Evolutionary conservation across 441 rosid genomes (phyloP), one percentile per base, ranked within the genome.

Genomic region (Populus hybrid): DNA sequence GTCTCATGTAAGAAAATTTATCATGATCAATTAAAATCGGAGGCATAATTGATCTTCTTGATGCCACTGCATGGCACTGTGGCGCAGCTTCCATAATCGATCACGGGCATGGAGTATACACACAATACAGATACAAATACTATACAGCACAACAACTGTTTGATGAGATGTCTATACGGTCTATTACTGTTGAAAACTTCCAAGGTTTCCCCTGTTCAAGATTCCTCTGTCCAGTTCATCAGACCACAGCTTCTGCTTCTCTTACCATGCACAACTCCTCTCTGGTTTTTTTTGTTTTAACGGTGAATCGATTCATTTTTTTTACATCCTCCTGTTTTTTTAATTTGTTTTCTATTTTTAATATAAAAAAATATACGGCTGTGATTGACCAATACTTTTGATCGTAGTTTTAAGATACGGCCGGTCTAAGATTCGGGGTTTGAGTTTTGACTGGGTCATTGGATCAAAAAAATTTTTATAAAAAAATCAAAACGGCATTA

Each of bases 11-110:
- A 26, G 28, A 26, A 26, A 26, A 26, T 26, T 26, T 26, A 26
- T 26, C 28, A 26, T 26, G 28, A 26, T 26, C 28, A 26, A 26
- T 26, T 26, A 26, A 26, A 1, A 26, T 30, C 32, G 32, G 32
- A 30, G 32, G 32, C 32, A 35, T 5, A 53, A 18, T 18, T 18
- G 61, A 16, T 53, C 61, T 53, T 5, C 61, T 53, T 18, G n/a
- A 53, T 53, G n/a, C 61, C 61, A 32, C 20, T 70, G 72, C 72
- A 70, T 70, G 72, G 57, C 26, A 70, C 72, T 70, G 72, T 53
- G 61, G 59, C 59, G 61, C 61, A 16, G n/a, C 61, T 30, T 30
- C 4, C 32, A 30, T 30, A 30, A 14, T 18, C 1, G n/a, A 35
- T 6, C 38, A 35, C 8, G 6, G 8, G 38, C 38, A 35, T 35